These are phyloP conservation scores for Pyrenophora graminea DNA, from an alignment of 2,329 filamentous ascomycete genomes.

Conservation along the genomic window DNA sequence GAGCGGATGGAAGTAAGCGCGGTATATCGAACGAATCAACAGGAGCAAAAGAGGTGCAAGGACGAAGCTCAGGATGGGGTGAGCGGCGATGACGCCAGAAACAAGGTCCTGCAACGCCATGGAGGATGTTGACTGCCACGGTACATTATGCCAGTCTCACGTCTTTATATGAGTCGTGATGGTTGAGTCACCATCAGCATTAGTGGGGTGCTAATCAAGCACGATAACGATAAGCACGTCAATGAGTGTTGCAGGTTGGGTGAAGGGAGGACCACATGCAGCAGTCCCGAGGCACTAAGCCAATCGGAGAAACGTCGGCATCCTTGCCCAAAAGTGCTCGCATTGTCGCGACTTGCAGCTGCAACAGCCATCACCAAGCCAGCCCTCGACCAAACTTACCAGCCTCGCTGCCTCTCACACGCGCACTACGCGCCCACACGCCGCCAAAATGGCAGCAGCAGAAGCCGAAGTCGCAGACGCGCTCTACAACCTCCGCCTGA, in stretches of 20 bases:
- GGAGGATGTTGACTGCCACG: background rate
- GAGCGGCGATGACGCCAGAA: background rate
- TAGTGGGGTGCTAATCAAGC: constrained; percentile 14
- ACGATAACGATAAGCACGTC: background rate
- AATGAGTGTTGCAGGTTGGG: background rate
- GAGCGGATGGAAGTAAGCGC: constrained; percentile 30
- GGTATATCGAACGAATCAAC: constrained; percentile 23
- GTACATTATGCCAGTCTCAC: background rate
- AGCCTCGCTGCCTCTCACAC: background rate
- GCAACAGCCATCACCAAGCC: constrained; percentile 3
- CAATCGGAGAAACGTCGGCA: constrained; percentile 16
- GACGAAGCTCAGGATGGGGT: constrained; percentile 6
- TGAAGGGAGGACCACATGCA: no score
- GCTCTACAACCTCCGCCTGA: constrained; percentile 79
- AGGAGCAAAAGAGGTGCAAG: constrained; percentile 14
- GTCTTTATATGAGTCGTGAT: constrained; percentile 10
- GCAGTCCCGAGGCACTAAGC: constrained; percentile 11
- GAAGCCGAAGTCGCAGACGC: constrained; percentile 61
- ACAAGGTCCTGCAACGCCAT: constrained; percentile 15
- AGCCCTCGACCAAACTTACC: background rate
- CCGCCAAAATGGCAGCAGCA: constrained; percentile 27
- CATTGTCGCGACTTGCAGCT: constrained; percentile 14
- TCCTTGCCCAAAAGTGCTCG: constrained; percentile 15
- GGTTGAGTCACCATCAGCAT: constrained; percentile 14
- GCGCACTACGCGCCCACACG: constrained; percentile 20